Base-by-base conservation (phyloP, 257 asterid genomes). In the Cruciata laevipes region DNA sequence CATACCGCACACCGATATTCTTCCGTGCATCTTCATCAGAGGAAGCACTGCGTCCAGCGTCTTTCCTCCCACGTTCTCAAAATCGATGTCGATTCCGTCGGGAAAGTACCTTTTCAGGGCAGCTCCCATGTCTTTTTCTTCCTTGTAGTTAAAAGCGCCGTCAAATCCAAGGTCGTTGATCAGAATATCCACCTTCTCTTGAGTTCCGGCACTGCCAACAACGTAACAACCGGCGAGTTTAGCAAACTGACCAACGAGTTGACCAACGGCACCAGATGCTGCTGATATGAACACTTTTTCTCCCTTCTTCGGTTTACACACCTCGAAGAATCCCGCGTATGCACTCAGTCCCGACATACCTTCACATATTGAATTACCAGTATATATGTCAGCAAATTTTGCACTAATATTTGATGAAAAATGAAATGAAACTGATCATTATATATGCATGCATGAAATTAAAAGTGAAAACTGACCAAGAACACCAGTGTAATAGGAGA, bases 241-340 rank as follows among this genome's bases (percentile, higher is more conserved):
- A 8, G 89, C 89, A 65, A 84, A 81, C 66, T 84, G 89, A 6
- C 89, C 86, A 31, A 84, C 89, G 30, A 84, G 76, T 57, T 84
- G 86, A 32, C 89, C 89, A 18, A 84, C 89, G 1, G 84, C 84
- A 40, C 84, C 87, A 1, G 84, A 69, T 13, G 84, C 86, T 35
- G 89, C 86, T 7, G 89, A 84, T 62, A 81, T 44, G 17, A 60
- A 84, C 17, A 84, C 77, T 11, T 73, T 61, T 18, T 61, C 47
- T 31, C 66, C 47, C 25, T 32, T 18, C 27, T 32, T 61, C n/a
- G 51, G 49, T 6, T n/a, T 33, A 12, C 49, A 32, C 0, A 61
- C 13, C 66, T 61, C 66, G 3, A 11, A 33, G 66, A 61, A 61
- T 33, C 66, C 66, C 0, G 7, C 25, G 23, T 61, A 61, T 0